Conservation (phyloP, 2,329 filamentous ascomycete genomes). For the Cordyceps militaris region DNA sequence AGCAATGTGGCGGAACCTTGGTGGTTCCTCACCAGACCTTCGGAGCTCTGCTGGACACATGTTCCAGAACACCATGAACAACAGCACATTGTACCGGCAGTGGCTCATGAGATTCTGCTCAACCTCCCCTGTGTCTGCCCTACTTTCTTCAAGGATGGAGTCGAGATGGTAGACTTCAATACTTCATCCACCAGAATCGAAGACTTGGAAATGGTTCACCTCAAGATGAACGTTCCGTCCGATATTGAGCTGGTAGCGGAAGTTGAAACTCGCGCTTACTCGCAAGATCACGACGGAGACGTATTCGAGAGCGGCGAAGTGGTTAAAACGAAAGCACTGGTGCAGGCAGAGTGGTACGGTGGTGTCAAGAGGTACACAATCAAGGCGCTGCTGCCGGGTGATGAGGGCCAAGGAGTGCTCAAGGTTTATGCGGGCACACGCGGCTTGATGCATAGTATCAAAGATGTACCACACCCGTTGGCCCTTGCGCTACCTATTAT, state of each 20-base stretch:
- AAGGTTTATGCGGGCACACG: constrained; percentile 92
- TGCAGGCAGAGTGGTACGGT: constrained; percentile 85
- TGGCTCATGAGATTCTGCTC: constrained; percentile 78
- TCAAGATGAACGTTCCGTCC: constrained; percentile 78
- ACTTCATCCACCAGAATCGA: constrained; percentile 81
- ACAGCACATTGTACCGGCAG: constrained; percentile 86
- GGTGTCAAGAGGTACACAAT: constrained; percentile 87
- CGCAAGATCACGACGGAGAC: constrained; percentile 81
- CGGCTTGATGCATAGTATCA: constrained; percentile 94
- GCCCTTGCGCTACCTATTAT: constrained; percentile 85
- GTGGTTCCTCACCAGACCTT: constrained; percentile 88
- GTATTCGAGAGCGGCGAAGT: constrained; percentile 87
- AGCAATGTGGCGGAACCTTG: constrained; percentile 70
- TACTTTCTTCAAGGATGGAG: constrained; percentile 73
- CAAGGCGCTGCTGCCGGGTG: constrained; percentile 84
- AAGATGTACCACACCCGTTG: constrained; percentile 88
- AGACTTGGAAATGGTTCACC: constrained; percentile 85
- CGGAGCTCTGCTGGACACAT: constrained; percentile 92
- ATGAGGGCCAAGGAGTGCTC: constrained; percentile 80
- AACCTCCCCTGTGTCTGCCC: constrained; percentile 82
- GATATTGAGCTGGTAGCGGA: constrained; percentile 92
- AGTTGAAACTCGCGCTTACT: constrained; percentile 76
- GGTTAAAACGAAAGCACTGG: constrained; percentile 76
- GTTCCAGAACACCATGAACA: constrained; percentile 80
- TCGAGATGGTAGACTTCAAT: constrained; percentile 84